Evolutionary conservation across 495 filamentous ascomycete genomes (phyloP), one percentile per base, ranked within the genome.

Genomic region (Penicillium cosmopolitanum): DNA sequence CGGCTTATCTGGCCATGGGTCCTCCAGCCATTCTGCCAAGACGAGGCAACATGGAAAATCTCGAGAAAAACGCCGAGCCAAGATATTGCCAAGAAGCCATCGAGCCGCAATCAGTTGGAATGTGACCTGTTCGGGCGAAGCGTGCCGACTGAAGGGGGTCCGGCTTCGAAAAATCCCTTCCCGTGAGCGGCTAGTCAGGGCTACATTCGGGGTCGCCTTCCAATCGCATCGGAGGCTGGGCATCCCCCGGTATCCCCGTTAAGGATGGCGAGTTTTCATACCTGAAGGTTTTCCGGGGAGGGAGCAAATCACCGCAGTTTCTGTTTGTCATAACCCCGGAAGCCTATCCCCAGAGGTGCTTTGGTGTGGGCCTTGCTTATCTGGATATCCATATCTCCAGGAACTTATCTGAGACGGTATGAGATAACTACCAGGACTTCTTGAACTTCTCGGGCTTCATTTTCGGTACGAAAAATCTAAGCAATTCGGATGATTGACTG

Each of bases 251-350:
- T 48, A n/a, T 25, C 46, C 46, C 46, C 46, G 21, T 48, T 28
- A 9, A 28, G 19, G 46, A 48, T 28, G 46, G 46, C 19, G 23
- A 48, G 21, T 3, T 31, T 48, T 48, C 46, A 48, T n/a, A 13
- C n/a, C 42, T 3, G 46, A 23, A 48, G 9, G 46, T 13, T 48
- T 48, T 18, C 44, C 21, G 21, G 21, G 46, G 46, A 19, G 46
- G 46, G 46, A 21, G 46, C 46, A 48, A 48, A 28, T 48, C 19
- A 48, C 1, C 46, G 19, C 21, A 48, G 46, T 48, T 48, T 48
- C 21, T 48, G 46, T 48, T 23, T 48, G 46, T 48, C 46, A 48
- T 48, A 48, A 23, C 46, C 46, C 46, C 42, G 42, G 46, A 28
- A 25, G 31, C 23, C 19, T 28, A 2, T 48, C 46, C 15, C 46